These are phyloP conservation scores for Yamadazyma blattariae DNA, from an alignment of 1,139 yeast species.

Conservation along the genomic window DNA sequence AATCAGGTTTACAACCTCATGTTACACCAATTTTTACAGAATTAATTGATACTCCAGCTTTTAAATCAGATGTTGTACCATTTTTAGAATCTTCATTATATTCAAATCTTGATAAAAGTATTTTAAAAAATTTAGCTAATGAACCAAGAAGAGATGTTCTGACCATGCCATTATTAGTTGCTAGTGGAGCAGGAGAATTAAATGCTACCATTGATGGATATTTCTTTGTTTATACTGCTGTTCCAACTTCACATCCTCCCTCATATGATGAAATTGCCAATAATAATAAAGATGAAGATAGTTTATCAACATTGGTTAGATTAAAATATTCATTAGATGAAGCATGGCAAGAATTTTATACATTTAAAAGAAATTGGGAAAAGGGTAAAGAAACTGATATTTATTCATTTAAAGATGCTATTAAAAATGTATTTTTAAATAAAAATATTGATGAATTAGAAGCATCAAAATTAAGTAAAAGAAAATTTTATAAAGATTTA, in stretches of 20 bases:
- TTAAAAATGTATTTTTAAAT: conserved; percentile 57
- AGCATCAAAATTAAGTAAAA: conserved; percentile 13
- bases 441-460: conserved; percentile 22
- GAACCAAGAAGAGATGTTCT: conserved; percentile 64
- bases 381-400: conserved; percentile 65
- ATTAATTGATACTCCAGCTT: conserved; percentile 70
- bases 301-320: conserved; percentile 44
- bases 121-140: conserved; percentile 59
- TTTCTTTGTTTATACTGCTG: conserved; percentile 62
- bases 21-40: conserved; percentile 63
- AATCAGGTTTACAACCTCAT: conserved; percentile 29
- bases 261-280: conserved; percentile 30
- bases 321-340: conserved; percentile 49
- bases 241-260: conserved; percentile 59
- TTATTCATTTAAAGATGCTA: conserved; percentile 54
- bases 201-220: conserved; percentile 76
- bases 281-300: conserved; percentile 7
- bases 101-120: conserved; percentile 55
- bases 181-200: conserved; percentile 74
- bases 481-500: conserved; percentile 15
- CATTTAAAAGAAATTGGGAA: conserved; percentile 54
- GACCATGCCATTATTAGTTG: conserved; percentile 67
- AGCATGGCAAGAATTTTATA: conserved; percentile 69
- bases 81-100: conserved; percentile 70
- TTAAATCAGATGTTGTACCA: conserved; percentile 66